phyloP scores from a whole-genome alignment of 345 rosid genomes.

The Melastoma malabathricum region DNA sequence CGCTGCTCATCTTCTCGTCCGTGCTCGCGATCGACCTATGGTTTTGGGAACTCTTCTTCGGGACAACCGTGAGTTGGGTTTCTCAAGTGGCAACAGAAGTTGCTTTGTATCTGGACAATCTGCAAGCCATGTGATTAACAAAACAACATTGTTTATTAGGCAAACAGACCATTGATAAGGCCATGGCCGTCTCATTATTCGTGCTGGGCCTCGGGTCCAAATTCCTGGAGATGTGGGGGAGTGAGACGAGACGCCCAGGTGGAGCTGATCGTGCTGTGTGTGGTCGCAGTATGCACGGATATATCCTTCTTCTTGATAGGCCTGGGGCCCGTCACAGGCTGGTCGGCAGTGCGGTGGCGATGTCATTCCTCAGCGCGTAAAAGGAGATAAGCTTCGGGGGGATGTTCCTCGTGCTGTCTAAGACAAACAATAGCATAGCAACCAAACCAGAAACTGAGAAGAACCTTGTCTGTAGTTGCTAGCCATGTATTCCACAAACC shows the following conservation, averaged over 20 bases:
- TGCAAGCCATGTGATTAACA: conserved; percentile 19
- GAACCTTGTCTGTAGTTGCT: neutral
- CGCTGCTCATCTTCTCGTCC: conserved; percentile 56
- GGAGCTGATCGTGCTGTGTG: conserved; percentile 33
- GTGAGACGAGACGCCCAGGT: conserved; percentile 17
- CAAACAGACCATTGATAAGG: no score
- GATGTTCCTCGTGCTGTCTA: conserved; percentile 40
- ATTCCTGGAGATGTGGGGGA: conserved; percentile 14
- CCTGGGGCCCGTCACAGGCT: conserved; percentile 53
- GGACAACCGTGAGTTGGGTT: conserved; percentile 42
- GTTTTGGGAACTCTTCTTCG: conserved; percentile 76
- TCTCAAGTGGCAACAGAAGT: conserved; percentile 33
- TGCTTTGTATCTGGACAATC: conserved; percentile 22
- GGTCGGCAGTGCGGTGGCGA: conserved; percentile 50
- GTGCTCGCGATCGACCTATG: conserved; percentile 79
- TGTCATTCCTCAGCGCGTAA: conserved; percentile 40
- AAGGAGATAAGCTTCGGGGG: conserved; percentile 38
- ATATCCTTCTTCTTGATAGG: conserved; percentile 63
- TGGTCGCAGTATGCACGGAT: conserved; percentile 33
- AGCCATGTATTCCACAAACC: no score
- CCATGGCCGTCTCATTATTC: conserved; percentile 26
- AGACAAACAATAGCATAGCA: conserved; percentile 2
- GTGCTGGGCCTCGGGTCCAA: conserved; percentile 33
- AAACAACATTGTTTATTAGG: no score
- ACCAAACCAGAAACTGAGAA: no score